A percentile compares a stretch with the other conserved stretches of the same genome.
Evolutionary conservation across 192 early-diverging fungal genomes (phyloP).

Genomic region (Gryganskiella cystojenkinii): DNA sequence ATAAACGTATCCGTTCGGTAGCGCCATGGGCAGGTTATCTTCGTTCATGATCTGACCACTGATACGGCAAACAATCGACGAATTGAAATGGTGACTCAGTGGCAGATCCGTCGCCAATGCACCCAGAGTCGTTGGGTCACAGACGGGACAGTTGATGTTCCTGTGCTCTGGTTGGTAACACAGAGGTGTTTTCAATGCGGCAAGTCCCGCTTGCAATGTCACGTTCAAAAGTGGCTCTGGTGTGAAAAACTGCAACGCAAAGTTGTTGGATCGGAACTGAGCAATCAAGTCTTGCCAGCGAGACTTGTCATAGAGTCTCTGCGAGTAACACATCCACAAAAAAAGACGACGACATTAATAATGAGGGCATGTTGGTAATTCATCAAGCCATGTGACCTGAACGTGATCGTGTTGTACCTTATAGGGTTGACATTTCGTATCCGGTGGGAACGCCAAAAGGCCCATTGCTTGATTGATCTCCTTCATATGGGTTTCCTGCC

Average conservation of each 20-base stretch:
- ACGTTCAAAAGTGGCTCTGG: constrained; percentile 86
- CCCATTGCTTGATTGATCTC: constrained; percentile 92
- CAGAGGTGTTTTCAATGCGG: constrained; percentile 91
- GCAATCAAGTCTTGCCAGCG: constrained; percentile 84
- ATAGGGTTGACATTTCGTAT: constrained; percentile 85
- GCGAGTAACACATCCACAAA: neutral
- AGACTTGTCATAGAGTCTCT: constrained; percentile 73
- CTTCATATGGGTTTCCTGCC: constrained; percentile 78
- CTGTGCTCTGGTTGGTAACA: constrained; percentile 81
- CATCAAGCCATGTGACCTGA: neutral
- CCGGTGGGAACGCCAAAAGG: constrained; percentile 84
- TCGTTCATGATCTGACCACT: constrained; percentile 95
- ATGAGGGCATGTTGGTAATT: too few relatives aligned
- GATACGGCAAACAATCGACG: constrained; percentile 92
- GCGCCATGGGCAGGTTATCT: constrained; percentile 94
- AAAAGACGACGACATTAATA: too few relatives aligned
- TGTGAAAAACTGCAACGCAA: constrained; percentile 89
- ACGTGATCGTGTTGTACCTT: constrained; percentile 59
- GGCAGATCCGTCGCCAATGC: constrained; percentile 86
- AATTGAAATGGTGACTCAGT: constrained; percentile 95
- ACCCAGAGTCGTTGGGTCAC: constrained; percentile 86
- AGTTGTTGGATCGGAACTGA: constrained; percentile 89
- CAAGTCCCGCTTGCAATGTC: constrained; percentile 94
- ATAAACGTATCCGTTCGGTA: constrained; percentile 98
- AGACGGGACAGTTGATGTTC: constrained; percentile 97